phyloP scores from a whole-genome alignment of 805 yeast genomes.

The Candida ascalaphidarum region DNA sequence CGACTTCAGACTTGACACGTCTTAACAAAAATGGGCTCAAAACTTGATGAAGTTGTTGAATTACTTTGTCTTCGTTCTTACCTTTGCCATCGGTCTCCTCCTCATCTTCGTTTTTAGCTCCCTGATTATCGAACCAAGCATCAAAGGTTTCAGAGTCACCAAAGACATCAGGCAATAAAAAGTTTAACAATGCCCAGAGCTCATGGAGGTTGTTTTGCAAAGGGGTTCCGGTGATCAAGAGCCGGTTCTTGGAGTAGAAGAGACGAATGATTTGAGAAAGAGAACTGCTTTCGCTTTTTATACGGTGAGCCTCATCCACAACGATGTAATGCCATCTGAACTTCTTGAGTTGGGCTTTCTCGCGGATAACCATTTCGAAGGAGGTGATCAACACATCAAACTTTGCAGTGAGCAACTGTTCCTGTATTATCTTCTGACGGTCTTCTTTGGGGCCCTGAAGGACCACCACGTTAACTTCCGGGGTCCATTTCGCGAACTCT shows the following conservation, averaged over 20 bases:
- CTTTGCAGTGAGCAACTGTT: conserved; percentile 45
- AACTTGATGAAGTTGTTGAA: conserved; percentile 67
- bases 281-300: conserved; percentile 68
- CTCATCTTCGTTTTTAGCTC: conserved; percentile 23
- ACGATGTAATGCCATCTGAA: conserved; percentile 71
- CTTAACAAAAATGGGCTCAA: conserved; percentile 68
- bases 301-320: conserved; percentile 79
- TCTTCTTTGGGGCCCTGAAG: conserved; percentile 70
- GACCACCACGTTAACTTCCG: conserved; percentile 63
- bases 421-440: conserved; percentile 45
- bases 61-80: conserved; percentile 40
- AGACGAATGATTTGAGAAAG: conserved; percentile 67
- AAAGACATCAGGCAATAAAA: conserved; percentile 71
- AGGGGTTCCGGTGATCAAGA: conserved; percentile 77
- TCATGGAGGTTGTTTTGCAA: conserved; percentile 74
- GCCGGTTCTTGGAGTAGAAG: conserved; percentile 61
- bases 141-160: conserved; percentile 68
- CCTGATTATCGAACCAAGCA: conserved; percentile 50
- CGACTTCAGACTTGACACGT: conserved; percentile 76
- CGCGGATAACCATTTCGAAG: conserved; percentile 70
- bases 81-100: conserved; percentile 6
- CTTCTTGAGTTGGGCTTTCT: conserved; percentile 57
- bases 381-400: conserved; percentile 69
- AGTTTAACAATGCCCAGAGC: conserved; percentile 73
- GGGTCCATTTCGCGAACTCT: conserved; percentile 74